phyloP scores from a whole-genome alignment of 345 rosid genomes.

The Eucalyptus regnans region DNA sequence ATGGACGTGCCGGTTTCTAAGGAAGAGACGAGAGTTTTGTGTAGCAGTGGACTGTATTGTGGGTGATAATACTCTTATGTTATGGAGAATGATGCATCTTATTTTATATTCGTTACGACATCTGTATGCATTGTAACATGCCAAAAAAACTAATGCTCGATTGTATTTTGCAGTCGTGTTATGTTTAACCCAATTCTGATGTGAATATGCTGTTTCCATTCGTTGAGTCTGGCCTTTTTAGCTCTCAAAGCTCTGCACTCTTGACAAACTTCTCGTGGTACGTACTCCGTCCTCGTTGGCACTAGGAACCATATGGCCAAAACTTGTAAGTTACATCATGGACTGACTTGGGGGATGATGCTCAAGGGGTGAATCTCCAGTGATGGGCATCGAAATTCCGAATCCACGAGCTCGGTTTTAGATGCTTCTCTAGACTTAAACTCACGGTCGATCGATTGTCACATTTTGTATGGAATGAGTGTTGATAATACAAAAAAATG shows the following conservation, averaged over 20 bases:
- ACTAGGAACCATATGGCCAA: background rate
- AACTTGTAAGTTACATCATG: background rate
- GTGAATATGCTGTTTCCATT: background rate
- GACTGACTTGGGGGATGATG: background rate
- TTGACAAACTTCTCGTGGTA: background rate
- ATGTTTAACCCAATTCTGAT: background rate
- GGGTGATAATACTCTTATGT: background rate
- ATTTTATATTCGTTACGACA: background rate
- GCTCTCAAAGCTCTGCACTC: background rate
- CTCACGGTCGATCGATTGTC: background rate
- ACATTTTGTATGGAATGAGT: background rate
- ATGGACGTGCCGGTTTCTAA: background rate
- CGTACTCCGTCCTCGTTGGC: background rate
- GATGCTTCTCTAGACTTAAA: background rate
- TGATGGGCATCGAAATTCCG: background rate
- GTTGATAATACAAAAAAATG: background rate
- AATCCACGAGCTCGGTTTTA: background rate
- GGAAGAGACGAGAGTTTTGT: background rate
- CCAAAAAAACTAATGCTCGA: background rate
- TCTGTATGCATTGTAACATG: background rate
- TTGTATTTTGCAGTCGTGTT: background rate
- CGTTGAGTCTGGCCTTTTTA: background rate
- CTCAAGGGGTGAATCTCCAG: background rate
- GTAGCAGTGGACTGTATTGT: background rate
- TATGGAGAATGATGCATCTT: background rate